Percentiles rank a stretch among this genome's conserved stretches.
phyloP scores from a whole-genome alignment of 2,329 filamentous ascomycete genomes.

The Fusarium lateritium region DNA sequence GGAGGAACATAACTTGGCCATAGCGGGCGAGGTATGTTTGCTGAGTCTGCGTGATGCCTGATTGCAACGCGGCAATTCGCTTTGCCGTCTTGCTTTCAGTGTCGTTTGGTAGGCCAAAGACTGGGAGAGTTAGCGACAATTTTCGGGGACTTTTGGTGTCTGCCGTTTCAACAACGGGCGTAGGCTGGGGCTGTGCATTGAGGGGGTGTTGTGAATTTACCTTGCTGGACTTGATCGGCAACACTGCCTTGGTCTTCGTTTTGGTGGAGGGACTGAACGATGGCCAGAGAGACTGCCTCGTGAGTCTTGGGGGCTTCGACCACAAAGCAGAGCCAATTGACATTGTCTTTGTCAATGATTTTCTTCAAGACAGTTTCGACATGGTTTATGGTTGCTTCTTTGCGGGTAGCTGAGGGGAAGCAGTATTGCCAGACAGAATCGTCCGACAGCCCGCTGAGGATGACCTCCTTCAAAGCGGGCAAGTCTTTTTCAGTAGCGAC shows the following conservation, averaged over 20 bases:
- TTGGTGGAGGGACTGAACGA: slow-evolving; percentile 32
- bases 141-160: neutral
- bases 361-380: slow-evolving; percentile 27
- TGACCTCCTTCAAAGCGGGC: slow-evolving; percentile 35
- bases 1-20: slow-evolving; percentile 37
- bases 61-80: slow-evolving; percentile 31
- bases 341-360: slow-evolving; percentile 26
- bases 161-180: neutral
- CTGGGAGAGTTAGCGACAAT: slow-evolving; percentile 11
- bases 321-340: slow-evolving; percentile 35
- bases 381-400: slow-evolving; percentile 22
- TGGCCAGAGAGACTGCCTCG: slow-evolving; percentile 30
- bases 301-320: slow-evolving; percentile 37
- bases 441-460: slow-evolving; percentile 34
- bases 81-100: slow-evolving; percentile 32
- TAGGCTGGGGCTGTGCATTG: neutral
- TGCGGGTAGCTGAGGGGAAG: slow-evolving; percentile 21
- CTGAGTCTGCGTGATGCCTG: slow-evolving; percentile 36
- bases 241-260: slow-evolving; percentile 23
- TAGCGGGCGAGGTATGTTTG: slow-evolving; percentile 38
- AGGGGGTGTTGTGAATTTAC: slow-evolving; percentile 10
- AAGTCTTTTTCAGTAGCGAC: slow-evolving; percentile 33
- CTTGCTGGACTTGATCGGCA: slow-evolving; percentile 29
- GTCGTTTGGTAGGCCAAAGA: slow-evolving; percentile 16
- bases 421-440: slow-evolving; percentile 40